A percentile compares a stretch with the other conserved stretches of the same genome.
Conservation (phyloP, 441 rosid genomes). For the Erodium texanum region DNA sequence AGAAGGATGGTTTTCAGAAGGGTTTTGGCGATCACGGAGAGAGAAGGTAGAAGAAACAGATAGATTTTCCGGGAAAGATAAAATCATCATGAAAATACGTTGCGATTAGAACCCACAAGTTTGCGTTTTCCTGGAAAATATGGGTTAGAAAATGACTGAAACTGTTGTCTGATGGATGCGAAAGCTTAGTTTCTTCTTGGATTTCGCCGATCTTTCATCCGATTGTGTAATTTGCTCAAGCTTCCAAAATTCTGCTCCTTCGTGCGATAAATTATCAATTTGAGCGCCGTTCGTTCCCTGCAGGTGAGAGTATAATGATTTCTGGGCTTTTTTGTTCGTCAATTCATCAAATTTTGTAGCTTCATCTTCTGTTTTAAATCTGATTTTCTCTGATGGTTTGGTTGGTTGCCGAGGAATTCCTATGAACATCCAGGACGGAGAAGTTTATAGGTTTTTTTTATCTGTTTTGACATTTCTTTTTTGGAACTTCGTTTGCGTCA, state of each 20-base stretch:
- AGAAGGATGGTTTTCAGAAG: slow-evolving; percentile 45
- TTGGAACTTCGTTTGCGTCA: not conserved
- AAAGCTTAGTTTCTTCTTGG: too few species aligned
- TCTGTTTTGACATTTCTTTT: not conserved
- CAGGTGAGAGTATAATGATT: not conserved
- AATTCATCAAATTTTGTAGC: not conserved
- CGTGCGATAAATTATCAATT: not conserved
- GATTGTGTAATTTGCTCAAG: not conserved
- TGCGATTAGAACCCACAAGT: slow-evolving; percentile 19
- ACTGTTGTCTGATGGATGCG: too few species aligned
- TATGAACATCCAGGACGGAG: too few species aligned
- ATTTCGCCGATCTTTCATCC: not conserved
- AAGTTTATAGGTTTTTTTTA: not conserved
- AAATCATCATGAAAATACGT: slow-evolving; percentile 12
- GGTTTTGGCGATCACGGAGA: slow-evolving; percentile 51
- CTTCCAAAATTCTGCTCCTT: not conserved
- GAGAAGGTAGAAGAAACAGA: slow-evolving; percentile 1
- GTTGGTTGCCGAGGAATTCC: too few species aligned
- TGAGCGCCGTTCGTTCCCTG: not conserved
- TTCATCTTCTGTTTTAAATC: too few species aligned
- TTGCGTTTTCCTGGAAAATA: not conserved
- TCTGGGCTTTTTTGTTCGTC: not conserved
- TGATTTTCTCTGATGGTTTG: too few species aligned
- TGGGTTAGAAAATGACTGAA: slow-evolving; percentile 1
- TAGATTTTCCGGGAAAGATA: too few species aligned